These are phyloP conservation scores for Nigrograna mackinnonii DNA, from an alignment of 2,329 filamentous ascomycete genomes.

Conservation along the genomic window DNA sequence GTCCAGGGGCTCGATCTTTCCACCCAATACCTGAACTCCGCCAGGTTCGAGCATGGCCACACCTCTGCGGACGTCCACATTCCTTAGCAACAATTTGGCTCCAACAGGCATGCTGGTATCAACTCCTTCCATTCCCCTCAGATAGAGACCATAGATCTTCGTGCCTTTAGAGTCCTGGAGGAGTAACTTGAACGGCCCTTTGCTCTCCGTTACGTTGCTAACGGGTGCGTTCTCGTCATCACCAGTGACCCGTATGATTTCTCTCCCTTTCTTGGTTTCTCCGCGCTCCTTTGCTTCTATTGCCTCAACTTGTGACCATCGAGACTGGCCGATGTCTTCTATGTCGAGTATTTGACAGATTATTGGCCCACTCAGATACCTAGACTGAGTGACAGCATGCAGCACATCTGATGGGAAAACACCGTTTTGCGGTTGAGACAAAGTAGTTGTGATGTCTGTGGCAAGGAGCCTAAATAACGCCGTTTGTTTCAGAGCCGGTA, in stretches of 20 bases:
- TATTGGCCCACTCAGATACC: conserved; percentile 63
- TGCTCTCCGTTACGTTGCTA: conserved; percentile 25
- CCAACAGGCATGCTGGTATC: conserved; percentile 74
- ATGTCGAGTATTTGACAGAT: conserved; percentile 84
- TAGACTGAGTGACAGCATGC: conserved; percentile 59
- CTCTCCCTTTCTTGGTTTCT: conserved; percentile 73
- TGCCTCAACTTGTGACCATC: conserved; percentile 86
- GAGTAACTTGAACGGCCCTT: conserved; percentile 77
- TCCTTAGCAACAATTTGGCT: conserved; percentile 74
- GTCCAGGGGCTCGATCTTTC: conserved; percentile 82
- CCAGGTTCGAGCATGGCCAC: conserved; percentile 75
- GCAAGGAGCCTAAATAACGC: conserved; percentile 79
- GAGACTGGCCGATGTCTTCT: conserved; percentile 77
- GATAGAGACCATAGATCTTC: conserved; percentile 75
- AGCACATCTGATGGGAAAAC: conserved; percentile 63
- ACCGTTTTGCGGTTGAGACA: conserved; percentile 46
- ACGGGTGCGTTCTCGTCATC: conserved; percentile 48
- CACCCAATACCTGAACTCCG: conserved; percentile 75
- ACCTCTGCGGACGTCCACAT: conserved; percentile 72
- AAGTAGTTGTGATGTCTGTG: conserved; percentile 71
- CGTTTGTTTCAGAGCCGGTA: conserved; percentile 76
- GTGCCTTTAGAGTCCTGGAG: conserved; percentile 73
- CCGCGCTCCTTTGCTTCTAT: conserved; percentile 75
- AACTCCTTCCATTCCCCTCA: conserved; percentile 67
- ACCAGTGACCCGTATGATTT: conserved; percentile 73